Percentiles rank a stretch among this genome's conserved stretches.
Evolutionary conservation across 1,139 yeast genomes (phyloP).

Genomic region (Lodderomyces parapsilosis): DNA sequence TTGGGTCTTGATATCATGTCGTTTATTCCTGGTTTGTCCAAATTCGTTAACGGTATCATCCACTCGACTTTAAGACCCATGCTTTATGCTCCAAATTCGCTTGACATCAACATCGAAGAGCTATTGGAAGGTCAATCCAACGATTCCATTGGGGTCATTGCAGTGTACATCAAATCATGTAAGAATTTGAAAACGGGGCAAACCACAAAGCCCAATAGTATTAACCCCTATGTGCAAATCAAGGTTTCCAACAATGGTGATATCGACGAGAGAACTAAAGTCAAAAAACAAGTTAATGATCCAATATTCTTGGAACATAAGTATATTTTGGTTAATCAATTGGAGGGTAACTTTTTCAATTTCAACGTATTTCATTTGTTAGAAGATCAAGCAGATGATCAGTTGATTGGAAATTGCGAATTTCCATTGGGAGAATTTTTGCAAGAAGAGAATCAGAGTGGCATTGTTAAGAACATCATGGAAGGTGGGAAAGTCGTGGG

Average conservation of each 20-base stretch:
- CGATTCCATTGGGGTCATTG: constrained; percentile 68
- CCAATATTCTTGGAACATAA: constrained; percentile 70
- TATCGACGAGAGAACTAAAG: constrained; percentile 50
- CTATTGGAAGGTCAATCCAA: constrained; percentile 59
- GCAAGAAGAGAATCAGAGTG: constrained; percentile 46
- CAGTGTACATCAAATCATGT: constrained; percentile 59
- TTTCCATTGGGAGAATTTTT: constrained; percentile 58
- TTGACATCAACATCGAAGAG: constrained; percentile 73
- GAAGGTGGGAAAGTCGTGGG: constrained; percentile 63
- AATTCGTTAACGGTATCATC: constrained; percentile 68
- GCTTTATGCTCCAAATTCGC: constrained; percentile 79
- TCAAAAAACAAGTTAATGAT: constrained; percentile 51
- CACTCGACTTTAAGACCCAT: constrained; percentile 71
- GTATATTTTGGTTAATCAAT: constrained; percentile 54
- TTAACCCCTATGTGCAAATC: constrained; percentile 62
- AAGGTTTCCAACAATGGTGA: constrained; percentile 45
- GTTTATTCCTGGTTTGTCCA: constrained; percentile 72
- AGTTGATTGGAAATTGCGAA: constrained; percentile 54
- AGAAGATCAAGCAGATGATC: constrained; percentile 53
- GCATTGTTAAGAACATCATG: constrained; percentile 33
- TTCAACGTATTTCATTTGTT: constrained; percentile 54
- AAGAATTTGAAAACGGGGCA: constrained; percentile 43
- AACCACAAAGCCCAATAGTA: constrained; percentile 41
- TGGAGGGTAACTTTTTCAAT: constrained; percentile 54
- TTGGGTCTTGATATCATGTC: constrained; percentile 83